These are phyloP conservation scores for Tylopilus rubrobrunneus DNA, from an alignment of 768 basidiomycete genomes.

Conservation along the genomic window DNA sequence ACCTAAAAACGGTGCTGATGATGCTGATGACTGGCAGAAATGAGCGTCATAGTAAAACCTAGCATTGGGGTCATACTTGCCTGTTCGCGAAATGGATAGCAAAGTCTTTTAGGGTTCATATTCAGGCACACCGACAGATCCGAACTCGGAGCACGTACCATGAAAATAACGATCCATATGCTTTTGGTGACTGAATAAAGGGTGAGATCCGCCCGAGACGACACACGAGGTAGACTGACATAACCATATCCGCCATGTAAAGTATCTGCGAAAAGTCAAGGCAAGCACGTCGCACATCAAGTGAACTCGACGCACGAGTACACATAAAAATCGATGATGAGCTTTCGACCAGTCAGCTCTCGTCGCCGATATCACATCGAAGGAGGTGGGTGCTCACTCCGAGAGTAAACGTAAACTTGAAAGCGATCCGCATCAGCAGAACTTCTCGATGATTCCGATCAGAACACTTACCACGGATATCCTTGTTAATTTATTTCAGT, in stretches of 20 bases:
- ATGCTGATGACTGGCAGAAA: slow-evolving; percentile 16
- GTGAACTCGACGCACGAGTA: slow-evolving; percentile 14
- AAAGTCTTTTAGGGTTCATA: slow-evolving; percentile 1
- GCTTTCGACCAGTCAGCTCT: slow-evolving; percentile 11
- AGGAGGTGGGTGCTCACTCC: slow-evolving; percentile 16
- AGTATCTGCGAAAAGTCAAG: slow-evolving; percentile 15
- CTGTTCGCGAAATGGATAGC: slow-evolving; percentile 22
- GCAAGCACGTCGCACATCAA: neutral
- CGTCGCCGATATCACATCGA: neutral
- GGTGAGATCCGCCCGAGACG: slow-evolving; percentile 2
- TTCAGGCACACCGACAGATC: neutral
- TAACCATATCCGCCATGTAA: slow-evolving; percentile 29
- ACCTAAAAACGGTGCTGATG: slow-evolving; percentile 15
- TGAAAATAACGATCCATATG: slow-evolving; percentile 14
- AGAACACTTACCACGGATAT: slow-evolving; percentile 14
- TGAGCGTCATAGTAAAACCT: neutral
- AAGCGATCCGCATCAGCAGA: neutral
- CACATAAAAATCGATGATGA: slow-evolving; percentile 27
- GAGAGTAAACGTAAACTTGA: slow-evolving; percentile 20
- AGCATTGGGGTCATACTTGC: neutral
- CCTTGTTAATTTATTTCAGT: slow-evolving; percentile 8
- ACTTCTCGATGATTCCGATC: neutral
- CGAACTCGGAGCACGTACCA: slow-evolving; percentile 9
- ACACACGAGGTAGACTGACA: slow-evolving; percentile 12
- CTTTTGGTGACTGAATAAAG: slow-evolving; percentile 13